A percentile compares a stretch with the other conserved stretches of the same genome.
Conservation (phyloP, 1,139 yeast species). For the Candida sanyaensis region DNA sequence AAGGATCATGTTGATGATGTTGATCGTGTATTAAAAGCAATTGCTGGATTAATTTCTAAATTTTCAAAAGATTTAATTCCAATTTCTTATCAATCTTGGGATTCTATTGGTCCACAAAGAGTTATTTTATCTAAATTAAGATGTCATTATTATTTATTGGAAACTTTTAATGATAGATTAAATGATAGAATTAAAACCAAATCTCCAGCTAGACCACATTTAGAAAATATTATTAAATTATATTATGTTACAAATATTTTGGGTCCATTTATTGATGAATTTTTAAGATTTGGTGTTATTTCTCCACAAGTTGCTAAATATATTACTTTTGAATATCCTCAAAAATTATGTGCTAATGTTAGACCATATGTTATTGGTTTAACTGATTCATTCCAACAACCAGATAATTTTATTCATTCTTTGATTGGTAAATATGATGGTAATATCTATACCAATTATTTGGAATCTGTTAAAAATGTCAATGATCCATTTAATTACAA, state of each 20-base stretch:
- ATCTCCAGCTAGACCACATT: constrained; percentile 17
- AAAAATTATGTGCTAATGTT: constrained; percentile 46
- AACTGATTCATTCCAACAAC: constrained; percentile 87
- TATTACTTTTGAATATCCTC: constrained; percentile 46
- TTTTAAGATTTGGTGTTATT: constrained; percentile 67
- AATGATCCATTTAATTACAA: constrained; percentile 58
- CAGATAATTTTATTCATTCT: constrained; percentile 84
- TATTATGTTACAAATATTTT: constrained; percentile 55
- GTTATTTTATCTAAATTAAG: constrained; percentile 59
- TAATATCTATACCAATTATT: constrained; percentile 81
- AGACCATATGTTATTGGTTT: constrained; percentile 78
- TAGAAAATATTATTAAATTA: constrained; percentile 15
- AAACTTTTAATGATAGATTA: constrained; percentile 32
- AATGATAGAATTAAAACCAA: constrained; percentile 13
- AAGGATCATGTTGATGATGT: constrained; percentile 16
- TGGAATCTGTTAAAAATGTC: constrained; percentile 47
- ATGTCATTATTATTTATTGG: constrained; percentile 39
- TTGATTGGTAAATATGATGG: constrained; percentile 87
- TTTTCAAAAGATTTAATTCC: constrained; percentile 16
- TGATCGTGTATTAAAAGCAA: constrained; percentile 17
- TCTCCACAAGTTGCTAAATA: constrained; percentile 32
- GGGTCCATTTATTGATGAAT: constrained; percentile 75
- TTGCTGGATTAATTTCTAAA: constrained; percentile 15
- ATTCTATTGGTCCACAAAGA: constrained; percentile 54
- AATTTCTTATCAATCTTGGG: constrained; percentile 16